Evolutionary conservation across 805 yeast species (phyloP).

Genomic region (Peterozyma toletana): DNA sequence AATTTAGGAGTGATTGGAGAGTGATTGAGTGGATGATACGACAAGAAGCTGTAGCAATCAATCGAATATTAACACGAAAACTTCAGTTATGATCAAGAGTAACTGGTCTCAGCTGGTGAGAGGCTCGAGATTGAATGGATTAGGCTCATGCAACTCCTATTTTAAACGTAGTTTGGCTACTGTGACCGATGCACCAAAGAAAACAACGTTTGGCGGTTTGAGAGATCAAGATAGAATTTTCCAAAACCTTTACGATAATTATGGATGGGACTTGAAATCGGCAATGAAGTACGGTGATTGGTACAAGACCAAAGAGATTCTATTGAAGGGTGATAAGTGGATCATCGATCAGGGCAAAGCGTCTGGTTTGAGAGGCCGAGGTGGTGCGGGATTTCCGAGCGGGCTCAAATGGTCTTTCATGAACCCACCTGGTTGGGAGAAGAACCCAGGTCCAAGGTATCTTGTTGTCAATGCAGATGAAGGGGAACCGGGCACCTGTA

Average conservation of each 20-base stretch:
- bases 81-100: too few species aligned
- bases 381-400: constrained; percentile 92
- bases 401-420: constrained; percentile 90
- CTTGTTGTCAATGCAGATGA: constrained; percentile 90
- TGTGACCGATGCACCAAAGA: constrained; percentile 42
- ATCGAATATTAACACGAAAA: too few species aligned
- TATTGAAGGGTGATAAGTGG: constrained; percentile 82
- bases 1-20: too few species aligned
- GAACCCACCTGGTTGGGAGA: constrained; percentile 96
- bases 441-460: constrained; percentile 82
- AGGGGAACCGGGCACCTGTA: constrained; percentile 94
- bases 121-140: too few species aligned
- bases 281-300: constrained; percentile 83
- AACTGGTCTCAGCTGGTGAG: too few species aligned
- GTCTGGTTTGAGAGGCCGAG: constrained; percentile 85
- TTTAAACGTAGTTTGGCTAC: constrained; percentile 16
- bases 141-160: too few species aligned
- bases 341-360: constrained; percentile 81
- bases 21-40: too few species aligned
- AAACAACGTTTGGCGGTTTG: constrained; percentile 60
- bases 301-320: constrained; percentile 84
- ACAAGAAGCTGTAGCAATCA: too few species aligned
- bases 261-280: constrained; percentile 68
- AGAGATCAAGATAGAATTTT: constrained; percentile 81
- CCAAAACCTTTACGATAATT: constrained; percentile 72